phyloP scores from a whole-genome alignment of 305 asterid genomes.

The Fraxinus paxiana region DNA sequence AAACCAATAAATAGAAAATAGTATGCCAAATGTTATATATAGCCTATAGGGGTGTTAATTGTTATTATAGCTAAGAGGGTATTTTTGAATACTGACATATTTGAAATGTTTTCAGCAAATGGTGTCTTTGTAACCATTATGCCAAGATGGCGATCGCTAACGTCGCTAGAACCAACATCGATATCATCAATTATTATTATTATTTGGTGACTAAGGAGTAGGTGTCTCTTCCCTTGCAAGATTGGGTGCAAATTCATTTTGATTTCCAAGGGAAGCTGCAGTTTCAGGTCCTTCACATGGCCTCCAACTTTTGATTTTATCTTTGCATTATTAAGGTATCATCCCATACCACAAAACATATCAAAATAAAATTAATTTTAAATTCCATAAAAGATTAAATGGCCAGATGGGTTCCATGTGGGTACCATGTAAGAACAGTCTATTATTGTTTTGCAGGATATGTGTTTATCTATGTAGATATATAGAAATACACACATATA shows the following conservation, averaged over 20 bases:
- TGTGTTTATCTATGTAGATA: neutral
- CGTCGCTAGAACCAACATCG: too few species aligned
- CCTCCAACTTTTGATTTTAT: constrained; percentile 28
- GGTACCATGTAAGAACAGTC: neutral
- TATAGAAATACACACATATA: neutral
- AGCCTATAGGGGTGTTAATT: too few species aligned
- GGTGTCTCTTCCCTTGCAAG: constrained; percentile 13
- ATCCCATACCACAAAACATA: constrained; percentile 2
- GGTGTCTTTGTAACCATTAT: neutral
- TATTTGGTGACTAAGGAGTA: constrained; percentile 1
- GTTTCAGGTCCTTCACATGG: constrained; percentile 50
- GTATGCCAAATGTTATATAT: neutral
- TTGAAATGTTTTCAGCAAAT: neutral
- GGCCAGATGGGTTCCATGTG: constrained; percentile 44
- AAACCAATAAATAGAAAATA: too few species aligned
- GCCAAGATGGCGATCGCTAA: too few species aligned
- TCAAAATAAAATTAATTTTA: constrained; percentile 12
- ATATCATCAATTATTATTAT: neutral
- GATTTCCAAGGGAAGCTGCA: constrained; percentile 26
- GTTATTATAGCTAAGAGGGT: too few species aligned
- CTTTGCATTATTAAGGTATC: constrained; percentile 23
- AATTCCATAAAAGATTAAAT: constrained; percentile 22
- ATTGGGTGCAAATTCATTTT: neutral
- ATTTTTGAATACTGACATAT: too few species aligned
- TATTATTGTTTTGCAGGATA: too few species aligned